Conservation (phyloP, 805 yeast species). For the Yarrowia alimentaria region DNA sequence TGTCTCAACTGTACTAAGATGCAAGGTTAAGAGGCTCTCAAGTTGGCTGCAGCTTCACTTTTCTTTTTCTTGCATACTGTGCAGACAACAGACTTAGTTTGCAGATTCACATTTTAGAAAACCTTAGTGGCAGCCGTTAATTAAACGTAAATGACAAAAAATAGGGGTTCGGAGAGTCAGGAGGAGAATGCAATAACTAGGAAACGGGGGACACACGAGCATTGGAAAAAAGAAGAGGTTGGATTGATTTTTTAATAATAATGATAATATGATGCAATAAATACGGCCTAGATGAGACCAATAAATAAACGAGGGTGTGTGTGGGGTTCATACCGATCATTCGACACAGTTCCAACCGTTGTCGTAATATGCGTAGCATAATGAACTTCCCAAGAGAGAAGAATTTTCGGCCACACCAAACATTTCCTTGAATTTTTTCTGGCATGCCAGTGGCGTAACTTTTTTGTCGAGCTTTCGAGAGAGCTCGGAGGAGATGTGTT, state of each 20-base stretch:
- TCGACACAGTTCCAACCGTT: slow-evolving; percentile 49
- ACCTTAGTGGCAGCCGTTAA: slow-evolving; percentile 9
- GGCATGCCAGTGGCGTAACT: slow-evolving; percentile 54
- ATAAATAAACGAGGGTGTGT: not conserved
- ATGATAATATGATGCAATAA: slow-evolving; percentile 12
- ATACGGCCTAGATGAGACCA: slow-evolving; percentile 16
- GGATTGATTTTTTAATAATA: no score
- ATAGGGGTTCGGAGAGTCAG: not conserved
- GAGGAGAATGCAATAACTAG: not conserved
- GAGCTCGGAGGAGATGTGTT: slow-evolving; percentile 48
- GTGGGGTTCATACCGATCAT: slow-evolving; percentile 29
- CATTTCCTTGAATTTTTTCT: slow-evolving; percentile 53
- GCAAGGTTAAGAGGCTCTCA: no score
- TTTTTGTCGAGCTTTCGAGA: slow-evolving; percentile 41
- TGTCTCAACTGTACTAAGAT: no score
- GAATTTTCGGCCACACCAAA: slow-evolving; percentile 55
- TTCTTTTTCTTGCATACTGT: not conserved
- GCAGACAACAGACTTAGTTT: slow-evolving; percentile 1
- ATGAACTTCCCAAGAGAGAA: slow-evolving; percentile 49
- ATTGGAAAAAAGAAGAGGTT: no score
- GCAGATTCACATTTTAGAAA: not conserved
- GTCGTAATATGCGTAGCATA: slow-evolving; percentile 51
- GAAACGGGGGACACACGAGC: no score
- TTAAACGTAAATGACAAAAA: slow-evolving; percentile 16
- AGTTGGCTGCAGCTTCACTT: no score